Evolutionary conservation across 2,329 filamentous ascomycete genomes (phyloP), one percentile per base, ranked within the genome.

Genomic region (Trichoderma sp.): DNA sequence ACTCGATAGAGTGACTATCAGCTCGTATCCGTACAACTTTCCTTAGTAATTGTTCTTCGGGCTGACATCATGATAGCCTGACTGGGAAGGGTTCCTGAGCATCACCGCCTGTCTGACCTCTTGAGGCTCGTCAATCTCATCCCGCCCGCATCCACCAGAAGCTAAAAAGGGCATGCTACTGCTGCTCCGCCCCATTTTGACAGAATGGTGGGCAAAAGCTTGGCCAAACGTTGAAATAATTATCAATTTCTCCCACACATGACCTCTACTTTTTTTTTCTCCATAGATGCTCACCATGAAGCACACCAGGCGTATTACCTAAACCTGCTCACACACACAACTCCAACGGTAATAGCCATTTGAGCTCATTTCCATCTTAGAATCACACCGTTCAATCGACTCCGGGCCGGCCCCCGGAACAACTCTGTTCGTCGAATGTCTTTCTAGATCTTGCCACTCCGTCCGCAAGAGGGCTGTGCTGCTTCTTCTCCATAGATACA

Each of bases 31-130:
- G 57, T 30, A 12, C 30, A 34, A 34, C 8, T 58, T 1, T n/a
- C 9, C 13, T 59, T 34, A 15, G 58, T 11, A 11, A n/a, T 28
- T 36, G 11, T n/a, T 65, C 39, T 47, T 3, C 39, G n/a, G 17
- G n/a, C 32, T 66, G 47, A 66, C 63, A 66, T 66, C 63, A 66
- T 36, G 47, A 66, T 36, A 66, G 47, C 43, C 63, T 34, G 43
- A 39, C 63, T 30, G 47, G 63, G 63, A 55, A 66, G 30, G 30
- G 63, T 66, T 20, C 63, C 63, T 66, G 63, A 66, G 63, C 34
- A 67, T 67, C 64, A 57, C 28, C 64, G 30, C 47, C n/a, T 66
- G 53, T 66, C 47, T 32, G 34, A 57, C 39, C 32, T 62, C 32
- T 62, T 62, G 32, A 11, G 26, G 32, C 32, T 39, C 58, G 47